These are phyloP conservation scores for Quercus rubra DNA, from an alignment of 306 rosid species.

Conservation along the genomic window DNA sequence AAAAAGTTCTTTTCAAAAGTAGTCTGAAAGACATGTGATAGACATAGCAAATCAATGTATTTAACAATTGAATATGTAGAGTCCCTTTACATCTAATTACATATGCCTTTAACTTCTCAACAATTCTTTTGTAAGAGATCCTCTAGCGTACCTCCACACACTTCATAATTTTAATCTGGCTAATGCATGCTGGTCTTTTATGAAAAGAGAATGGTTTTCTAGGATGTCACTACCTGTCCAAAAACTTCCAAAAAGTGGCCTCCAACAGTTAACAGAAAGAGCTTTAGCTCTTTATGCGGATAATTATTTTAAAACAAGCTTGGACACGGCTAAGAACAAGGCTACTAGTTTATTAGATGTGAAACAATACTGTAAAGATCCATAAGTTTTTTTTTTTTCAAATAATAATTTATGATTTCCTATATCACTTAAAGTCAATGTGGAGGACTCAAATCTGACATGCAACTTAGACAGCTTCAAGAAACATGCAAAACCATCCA, in stretches of 20 bases:
- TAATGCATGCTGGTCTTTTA: not conserved
- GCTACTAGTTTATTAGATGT: not conserved
- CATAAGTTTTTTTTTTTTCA: not conserved
- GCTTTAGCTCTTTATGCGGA: not conserved
- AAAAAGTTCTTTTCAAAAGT: not conserved
- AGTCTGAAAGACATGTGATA: not conserved
- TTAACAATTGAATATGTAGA: not conserved
- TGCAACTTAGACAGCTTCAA: not conserved
- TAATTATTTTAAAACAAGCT: not conserved
- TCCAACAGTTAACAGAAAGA: not conserved
- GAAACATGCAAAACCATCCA: not conserved
- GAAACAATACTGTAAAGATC: not conserved
- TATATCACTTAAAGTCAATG: not conserved
- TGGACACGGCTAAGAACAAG: not conserved
- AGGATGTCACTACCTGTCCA: not conserved
- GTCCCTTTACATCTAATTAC: not conserved
- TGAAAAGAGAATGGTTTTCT: not conserved
- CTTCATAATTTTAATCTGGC: not conserved
- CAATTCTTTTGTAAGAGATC: not conserved
- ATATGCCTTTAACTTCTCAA: not conserved
- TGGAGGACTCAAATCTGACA: not conserved
- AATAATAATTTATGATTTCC: not conserved
- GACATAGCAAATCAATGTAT: not conserved
- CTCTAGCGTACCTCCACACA: not conserved
- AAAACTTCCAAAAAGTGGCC: not conserved